Conservation (phyloP, 148 eudicot genomes). For the Rhododendron ovatum region DNA sequence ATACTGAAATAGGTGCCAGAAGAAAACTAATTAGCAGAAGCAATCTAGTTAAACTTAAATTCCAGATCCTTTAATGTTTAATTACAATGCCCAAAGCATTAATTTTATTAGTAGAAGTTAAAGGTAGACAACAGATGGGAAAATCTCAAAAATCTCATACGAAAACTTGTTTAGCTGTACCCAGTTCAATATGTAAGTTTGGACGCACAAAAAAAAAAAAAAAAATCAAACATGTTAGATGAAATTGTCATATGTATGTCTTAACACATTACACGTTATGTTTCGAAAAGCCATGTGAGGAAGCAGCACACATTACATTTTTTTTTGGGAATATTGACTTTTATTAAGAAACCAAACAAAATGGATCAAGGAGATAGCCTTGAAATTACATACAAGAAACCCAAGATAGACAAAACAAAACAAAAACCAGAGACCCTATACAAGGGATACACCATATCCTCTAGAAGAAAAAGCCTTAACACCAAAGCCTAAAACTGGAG, state of each 20-base stretch:
- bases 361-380: too few species aligned
- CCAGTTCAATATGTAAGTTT: background rate
- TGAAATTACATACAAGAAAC: too few species aligned
- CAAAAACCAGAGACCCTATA: too few species aligned
- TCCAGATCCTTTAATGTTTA: background rate
- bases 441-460: too few species aligned
- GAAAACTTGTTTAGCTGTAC: background rate
- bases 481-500: too few species aligned
- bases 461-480: too few species aligned
- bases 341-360: too few species aligned
- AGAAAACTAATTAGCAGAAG: conserved; percentile 5
- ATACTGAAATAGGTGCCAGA: conserved; percentile 40
- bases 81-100: background rate
- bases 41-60: conserved; percentile 4
- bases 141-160: background rate
- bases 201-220: background rate
- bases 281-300: background rate
- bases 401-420: too few species aligned
- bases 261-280: background rate
- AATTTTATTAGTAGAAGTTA: background rate
- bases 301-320: background rate
- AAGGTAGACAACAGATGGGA: background rate
- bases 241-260: background rate
- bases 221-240: background rate
- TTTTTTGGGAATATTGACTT: too few species aligned